phyloP scores from a whole-genome alignment of 2,329 filamentous ascomycete species.

The Colletotrichum sp. region DNA sequence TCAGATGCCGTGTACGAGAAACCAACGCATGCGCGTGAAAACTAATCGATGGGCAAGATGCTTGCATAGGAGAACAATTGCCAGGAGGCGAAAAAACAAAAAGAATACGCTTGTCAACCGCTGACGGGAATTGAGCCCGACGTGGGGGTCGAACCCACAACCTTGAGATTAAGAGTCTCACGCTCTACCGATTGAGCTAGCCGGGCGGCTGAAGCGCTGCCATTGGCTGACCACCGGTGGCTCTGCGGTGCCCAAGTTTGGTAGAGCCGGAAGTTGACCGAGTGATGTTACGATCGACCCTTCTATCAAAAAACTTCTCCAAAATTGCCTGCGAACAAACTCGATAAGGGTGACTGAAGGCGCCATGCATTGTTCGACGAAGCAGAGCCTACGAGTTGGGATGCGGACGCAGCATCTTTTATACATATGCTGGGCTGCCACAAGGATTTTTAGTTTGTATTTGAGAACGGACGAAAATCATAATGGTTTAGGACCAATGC shows the following conservation, averaged over 20 bases:
- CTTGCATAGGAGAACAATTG: neutral
- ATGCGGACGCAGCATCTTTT: neutral
- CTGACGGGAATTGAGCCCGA: slow-evolving; percentile 22
- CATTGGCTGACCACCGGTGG: neutral
- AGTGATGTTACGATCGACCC: neutral
- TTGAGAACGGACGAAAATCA: neutral
- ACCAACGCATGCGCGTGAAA: neutral
- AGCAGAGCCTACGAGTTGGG: neutral
- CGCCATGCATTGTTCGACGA: neutral
- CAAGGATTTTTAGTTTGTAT: rapidly evolving
- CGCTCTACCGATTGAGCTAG: slow-evolving; percentile 77
- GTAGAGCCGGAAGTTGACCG: neutral
- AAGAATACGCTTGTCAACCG: neutral
- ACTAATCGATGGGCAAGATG: neutral
- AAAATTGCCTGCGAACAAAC: neutral
- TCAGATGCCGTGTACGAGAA: neutral
- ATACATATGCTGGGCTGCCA: neutral
- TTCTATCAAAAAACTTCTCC: neutral
- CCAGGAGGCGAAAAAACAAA: neutral
- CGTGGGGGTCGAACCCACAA: slow-evolving; percentile 54
- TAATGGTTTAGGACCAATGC: neutral
- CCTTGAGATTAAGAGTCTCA: slow-evolving; percentile 73
- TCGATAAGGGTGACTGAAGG: neutral
- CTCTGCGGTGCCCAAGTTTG: rapidly evolving
- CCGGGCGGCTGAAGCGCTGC: slow-evolving; percentile 41